Percentiles rank a stretch among this genome's conserved stretches.
Conservation (phyloP, 208 protist genomes). For the Trypanosoma cruzi region DNA sequence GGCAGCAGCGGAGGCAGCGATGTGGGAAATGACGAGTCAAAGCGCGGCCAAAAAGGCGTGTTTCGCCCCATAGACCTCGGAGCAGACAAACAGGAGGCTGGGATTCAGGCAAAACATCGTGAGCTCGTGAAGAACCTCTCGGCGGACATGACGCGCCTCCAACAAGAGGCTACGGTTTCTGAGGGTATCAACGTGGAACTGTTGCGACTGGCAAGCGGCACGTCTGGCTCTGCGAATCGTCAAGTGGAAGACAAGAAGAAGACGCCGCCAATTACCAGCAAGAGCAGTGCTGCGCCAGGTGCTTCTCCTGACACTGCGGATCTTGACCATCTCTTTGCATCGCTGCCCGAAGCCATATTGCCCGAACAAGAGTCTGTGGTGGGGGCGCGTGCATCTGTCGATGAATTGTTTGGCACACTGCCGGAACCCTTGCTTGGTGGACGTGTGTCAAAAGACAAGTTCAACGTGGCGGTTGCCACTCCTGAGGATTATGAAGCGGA, state of each 20-base stretch:
- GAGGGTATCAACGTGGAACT: conserved; percentile 27
- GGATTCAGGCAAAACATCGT: conserved; percentile 59
- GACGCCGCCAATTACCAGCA: background rate
- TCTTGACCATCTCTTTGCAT: conserved; percentile 44
- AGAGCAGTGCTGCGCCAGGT: background rate
- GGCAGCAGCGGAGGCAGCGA: background rate
- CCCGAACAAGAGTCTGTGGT: background rate
- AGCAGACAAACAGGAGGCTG: conserved; percentile 63
- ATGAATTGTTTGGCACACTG: conserved; percentile 22
- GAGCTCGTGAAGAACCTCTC: conserved; percentile 63
- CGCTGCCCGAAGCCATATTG: conserved; percentile 32
- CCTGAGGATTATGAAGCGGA: too few species aligned
- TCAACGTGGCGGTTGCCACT: background rate
- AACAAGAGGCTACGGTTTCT: background rate
- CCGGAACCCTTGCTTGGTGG: conserved; percentile 14
- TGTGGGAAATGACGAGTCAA: background rate
- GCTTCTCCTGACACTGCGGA: conserved; percentile 4
- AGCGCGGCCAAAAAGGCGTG: background rate
- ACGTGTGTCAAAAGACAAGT: conserved; percentile 14
- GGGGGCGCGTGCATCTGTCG: background rate
- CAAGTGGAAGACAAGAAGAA: conserved; percentile 14
- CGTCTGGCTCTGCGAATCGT: background rate
- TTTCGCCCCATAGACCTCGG: conserved; percentile 78
- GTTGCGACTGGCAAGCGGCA: conserved; percentile 13
- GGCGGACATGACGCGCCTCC: conserved; percentile 10